Evolutionary conservation across 1,139 yeast genomes (phyloP).

Genomic region (Debaryomyces sp.): DNA sequence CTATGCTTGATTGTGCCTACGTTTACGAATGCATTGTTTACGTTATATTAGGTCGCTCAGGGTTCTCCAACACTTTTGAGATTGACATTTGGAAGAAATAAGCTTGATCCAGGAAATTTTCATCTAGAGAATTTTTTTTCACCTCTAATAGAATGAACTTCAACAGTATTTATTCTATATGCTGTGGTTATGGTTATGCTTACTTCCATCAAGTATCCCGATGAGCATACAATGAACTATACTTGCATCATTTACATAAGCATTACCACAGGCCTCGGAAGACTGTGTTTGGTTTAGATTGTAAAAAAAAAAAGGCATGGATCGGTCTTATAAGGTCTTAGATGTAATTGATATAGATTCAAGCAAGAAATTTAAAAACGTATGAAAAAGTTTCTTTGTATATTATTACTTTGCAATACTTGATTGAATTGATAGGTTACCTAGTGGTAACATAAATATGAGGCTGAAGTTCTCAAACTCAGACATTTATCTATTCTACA

Average conservation of each 20-base stretch:
- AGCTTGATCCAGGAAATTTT: conserved; percentile 62
- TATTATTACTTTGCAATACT: too few relatives aligned
- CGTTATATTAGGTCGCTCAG: conserved; percentile 61
- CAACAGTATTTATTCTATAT: conserved; percentile 35
- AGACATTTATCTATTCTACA: too few relatives aligned
- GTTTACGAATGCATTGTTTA: conserved; percentile 61
- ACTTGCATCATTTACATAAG: conserved; percentile 61
- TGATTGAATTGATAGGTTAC: too few relatives aligned
- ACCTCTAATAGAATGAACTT: conserved; percentile 38
- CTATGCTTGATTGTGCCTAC: conserved; percentile 55
- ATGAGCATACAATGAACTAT: conserved; percentile 55
- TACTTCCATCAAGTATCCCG: conserved; percentile 41
- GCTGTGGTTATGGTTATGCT: conserved; percentile 50
- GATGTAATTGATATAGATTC: too few relatives aligned
- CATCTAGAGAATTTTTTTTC: conserved; percentile 36
- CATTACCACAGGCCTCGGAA: too few relatives aligned
- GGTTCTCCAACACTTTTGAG: conserved; percentile 56
- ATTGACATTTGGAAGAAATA: conserved; percentile 45
- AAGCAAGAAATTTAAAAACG: too few relatives aligned
- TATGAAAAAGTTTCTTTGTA: too few relatives aligned
- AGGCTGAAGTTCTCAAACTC: too few relatives aligned
- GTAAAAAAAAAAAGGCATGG: too few relatives aligned
- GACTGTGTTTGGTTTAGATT: too few relatives aligned
- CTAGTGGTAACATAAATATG: too few relatives aligned
- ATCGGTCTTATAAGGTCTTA: too few relatives aligned